Conservation (phyloP, 106 monocot species). For the Dendrobium nobile region DNA sequence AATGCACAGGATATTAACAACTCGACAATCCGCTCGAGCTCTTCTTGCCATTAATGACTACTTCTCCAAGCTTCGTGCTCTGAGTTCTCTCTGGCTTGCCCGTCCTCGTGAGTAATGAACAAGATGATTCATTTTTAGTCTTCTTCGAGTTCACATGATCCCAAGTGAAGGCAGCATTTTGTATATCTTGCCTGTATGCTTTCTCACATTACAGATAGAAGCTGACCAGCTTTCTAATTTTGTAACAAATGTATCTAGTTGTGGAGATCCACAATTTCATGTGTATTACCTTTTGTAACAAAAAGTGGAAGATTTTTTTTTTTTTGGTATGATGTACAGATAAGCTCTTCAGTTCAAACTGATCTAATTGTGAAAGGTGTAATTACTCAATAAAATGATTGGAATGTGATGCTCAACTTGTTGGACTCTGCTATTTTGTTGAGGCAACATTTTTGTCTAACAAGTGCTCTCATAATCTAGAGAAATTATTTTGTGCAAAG, state of each 20-base stretch:
- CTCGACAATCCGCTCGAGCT: slow-evolving; percentile 42
- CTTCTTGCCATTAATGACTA: slow-evolving; percentile 49
- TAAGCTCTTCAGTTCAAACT: too few relatives aligned
- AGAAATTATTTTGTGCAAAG: too few relatives aligned
- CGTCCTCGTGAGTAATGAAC: slow-evolving; percentile 23
- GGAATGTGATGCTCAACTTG: not conserved
- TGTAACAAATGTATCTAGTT: not conserved
- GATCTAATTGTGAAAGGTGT: not conserved
- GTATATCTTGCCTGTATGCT: not conserved
- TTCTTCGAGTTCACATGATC: too few relatives aligned
- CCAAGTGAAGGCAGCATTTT: not conserved
- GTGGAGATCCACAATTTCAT: not conserved
- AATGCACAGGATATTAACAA: slow-evolving; percentile 58
- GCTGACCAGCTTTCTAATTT: not conserved
- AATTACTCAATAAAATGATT: not conserved
- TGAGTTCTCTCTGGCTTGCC: slow-evolving; percentile 62
- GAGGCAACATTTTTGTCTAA: not conserved
- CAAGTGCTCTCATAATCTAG: too few relatives aligned
- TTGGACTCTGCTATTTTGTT: not conserved
- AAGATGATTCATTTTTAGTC: not conserved
- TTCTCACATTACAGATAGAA: not conserved
- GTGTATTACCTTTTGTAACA: not conserved
- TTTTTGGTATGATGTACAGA: not conserved
- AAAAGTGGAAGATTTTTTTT: not conserved
- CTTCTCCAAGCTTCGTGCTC: slow-evolving; percentile 42